Evolutionary conservation across 495 filamentous ascomycete genomes (phyloP), one percentile per base, ranked within the genome.

Genomic region (Aspergillus diversus): DNA sequence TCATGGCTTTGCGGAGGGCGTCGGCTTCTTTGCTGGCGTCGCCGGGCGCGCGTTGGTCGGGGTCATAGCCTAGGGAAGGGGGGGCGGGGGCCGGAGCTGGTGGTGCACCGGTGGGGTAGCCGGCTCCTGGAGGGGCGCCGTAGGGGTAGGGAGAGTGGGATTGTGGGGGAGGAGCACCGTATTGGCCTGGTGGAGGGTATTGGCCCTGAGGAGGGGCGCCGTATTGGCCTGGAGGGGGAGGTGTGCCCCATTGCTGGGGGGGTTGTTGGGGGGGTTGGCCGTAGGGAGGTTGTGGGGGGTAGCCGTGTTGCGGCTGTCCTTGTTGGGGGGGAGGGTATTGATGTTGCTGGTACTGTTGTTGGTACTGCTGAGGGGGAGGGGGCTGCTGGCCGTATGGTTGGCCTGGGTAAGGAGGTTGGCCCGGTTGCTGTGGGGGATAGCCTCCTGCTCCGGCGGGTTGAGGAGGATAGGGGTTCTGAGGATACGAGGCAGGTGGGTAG

Each of bases 1-100:
- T 92, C 88, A 93, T 92, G 4, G 92, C 91, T 61, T 81, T 81
- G 56, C 89, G 79, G 31, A 93, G 77, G 5, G 74, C 81, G 52
- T 90, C 81, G 0, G 90, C 89, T 55, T 92, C 87, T 3, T 73
- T 63, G 13, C 69, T 78, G 17, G 80, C 82, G 63, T 90, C 83
- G 73, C 81, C 86, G 16, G 77, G 78, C 27, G 87, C 88, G 54
- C 79, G 77, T 59, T 84, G 81, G 7, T 80, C 77, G 6, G 82
- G 78, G 5, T 82, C 83, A 59, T 89, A 90, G 42, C 87, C 87
- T 0, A 77, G 69, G 0, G 84, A 85, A 2, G 86, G 81, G 3
- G 11, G 75, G 69, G 4, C 39, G 1, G 64, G 60, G 3, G 54
- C 60, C 0, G 64, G 56, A 21, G 59, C 49, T 1, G 34, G 60